Evolutionary conservation across 164 flowering plant genomes (phyloP).

Genomic region (Vitis labrusca): DNA sequence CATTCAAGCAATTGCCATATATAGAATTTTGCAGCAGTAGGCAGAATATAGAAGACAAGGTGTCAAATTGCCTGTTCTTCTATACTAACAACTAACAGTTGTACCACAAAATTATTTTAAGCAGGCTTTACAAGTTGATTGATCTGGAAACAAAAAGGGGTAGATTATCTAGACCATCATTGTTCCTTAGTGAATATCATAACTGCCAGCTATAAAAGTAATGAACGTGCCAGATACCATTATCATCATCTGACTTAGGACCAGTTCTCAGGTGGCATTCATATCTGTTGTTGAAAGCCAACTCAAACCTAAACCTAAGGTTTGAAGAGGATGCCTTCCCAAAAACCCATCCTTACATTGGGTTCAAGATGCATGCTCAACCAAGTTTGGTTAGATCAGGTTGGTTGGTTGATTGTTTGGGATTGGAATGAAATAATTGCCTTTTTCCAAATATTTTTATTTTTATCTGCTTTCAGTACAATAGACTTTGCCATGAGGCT

Average conservation of each 20-base stretch:
- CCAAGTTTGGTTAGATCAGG: background rate
- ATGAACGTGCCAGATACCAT: too few species aligned
- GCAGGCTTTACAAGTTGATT: too few species aligned
- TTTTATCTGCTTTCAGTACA: background rate
- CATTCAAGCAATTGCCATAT: background rate
- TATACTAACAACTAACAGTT: background rate
- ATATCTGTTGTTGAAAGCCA: too few species aligned
- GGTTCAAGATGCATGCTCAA: background rate
- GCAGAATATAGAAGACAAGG: background rate
- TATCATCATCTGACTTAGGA: too few species aligned
- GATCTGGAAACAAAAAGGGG: too few species aligned
- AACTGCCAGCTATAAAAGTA: too few species aligned
- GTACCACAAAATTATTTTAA: background rate
- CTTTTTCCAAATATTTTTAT: background rate
- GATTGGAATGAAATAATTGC: background rate
- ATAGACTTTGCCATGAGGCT: background rate
- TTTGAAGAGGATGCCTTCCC: background rate
- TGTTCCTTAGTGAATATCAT: too few species aligned
- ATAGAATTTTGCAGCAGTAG: background rate
- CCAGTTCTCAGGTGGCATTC: too few species aligned
- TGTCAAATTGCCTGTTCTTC: background rate
- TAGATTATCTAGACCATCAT: too few species aligned
- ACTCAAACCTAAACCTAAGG: too few species aligned
- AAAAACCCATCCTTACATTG: background rate
- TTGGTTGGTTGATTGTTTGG: background rate